These are phyloP conservation scores for Verticillium albo-atrum DNA, from an alignment of 2,329 filamentous ascomycete species.

Conservation along the genomic window DNA sequence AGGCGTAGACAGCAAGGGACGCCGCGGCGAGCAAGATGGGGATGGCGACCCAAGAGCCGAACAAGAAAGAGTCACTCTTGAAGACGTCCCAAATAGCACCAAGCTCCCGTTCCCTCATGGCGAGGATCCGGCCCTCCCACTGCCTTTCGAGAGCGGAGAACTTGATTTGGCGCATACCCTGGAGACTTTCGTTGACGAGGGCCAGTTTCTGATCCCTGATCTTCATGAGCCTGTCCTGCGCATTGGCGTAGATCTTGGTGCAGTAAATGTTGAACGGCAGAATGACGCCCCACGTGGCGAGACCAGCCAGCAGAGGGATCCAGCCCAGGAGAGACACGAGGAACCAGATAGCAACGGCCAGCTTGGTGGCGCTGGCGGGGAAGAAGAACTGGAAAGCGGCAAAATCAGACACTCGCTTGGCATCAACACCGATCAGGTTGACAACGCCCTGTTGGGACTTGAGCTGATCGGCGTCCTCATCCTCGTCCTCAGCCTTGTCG, in stretches of 20 bases:
- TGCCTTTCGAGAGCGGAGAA: constrained; percentile 72
- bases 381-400: constrained; percentile 63
- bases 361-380: constrained; percentile 55
- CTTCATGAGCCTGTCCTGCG: constrained; percentile 70
- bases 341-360: constrained; percentile 62
- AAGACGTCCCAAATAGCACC: constrained; percentile 63
- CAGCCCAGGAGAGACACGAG: constrained; percentile 68
- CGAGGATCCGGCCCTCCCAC: constrained; percentile 67
- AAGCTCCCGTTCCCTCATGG: constrained; percentile 62
- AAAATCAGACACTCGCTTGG: constrained; percentile 65
- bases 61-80: constrained; percentile 55
- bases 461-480: constrained; percentile 16
- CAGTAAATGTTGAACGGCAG: constrained; percentile 66
- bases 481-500: constrained; percentile 6
- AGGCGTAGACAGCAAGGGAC: constrained; percentile 64
- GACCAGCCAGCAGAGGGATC: constrained; percentile 61
- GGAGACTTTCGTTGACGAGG: constrained; percentile 70
- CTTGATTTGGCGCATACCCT: constrained; percentile 81
- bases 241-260: constrained; percentile 58
- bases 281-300: constrained; percentile 58
- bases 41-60: constrained; percentile 67
- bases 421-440: constrained; percentile 75
- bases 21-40: constrained; percentile 70
- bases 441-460: constrained; percentile 64
- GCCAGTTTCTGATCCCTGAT: constrained; percentile 70